A percentile compares a stretch with the other conserved stretches of the same genome.
These are phyloP conservation scores for Lycium barbarum DNA, from an alignment of 257 asterid genomes.

Conservation along the genomic window DNA sequence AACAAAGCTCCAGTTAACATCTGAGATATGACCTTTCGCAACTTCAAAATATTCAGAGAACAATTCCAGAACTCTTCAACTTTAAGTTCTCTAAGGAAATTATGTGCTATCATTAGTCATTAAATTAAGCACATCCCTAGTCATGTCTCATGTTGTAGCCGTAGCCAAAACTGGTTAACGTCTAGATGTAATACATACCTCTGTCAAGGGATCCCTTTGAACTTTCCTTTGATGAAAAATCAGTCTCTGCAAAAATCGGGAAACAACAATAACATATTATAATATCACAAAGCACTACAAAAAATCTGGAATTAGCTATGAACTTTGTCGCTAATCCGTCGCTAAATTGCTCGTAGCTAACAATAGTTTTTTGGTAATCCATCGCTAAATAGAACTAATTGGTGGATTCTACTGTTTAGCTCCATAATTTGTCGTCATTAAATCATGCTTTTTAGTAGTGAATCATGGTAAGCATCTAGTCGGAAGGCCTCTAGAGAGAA, in stretches of 20 bases:
- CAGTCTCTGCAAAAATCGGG: constrained; percentile 45
- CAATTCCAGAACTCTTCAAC: not conserved
- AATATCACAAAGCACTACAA: too few relatives aligned
- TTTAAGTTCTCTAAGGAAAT: not conserved
- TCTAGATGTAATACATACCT: constrained; percentile 46
- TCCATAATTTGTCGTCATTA: too few relatives aligned
- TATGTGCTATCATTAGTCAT: not conserved
- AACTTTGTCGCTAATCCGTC: too few relatives aligned
- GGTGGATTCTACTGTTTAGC: too few relatives aligned
- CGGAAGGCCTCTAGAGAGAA: not conserved
- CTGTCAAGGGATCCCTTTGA: constrained; percentile 74
- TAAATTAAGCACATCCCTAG: not conserved
- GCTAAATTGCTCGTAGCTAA: too few relatives aligned
- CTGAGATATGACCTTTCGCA: not conserved
- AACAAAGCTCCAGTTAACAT: not conserved
- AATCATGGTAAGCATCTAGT: too few relatives aligned
- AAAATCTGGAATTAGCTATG: too few relatives aligned
- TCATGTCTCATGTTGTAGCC: constrained; percentile 15
- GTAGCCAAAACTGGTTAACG: not conserved
- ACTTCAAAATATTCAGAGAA: not conserved
- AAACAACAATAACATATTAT: not conserved
- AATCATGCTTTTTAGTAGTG: too few relatives aligned
- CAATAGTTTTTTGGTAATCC: too few relatives aligned
- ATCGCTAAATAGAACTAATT: too few relatives aligned
- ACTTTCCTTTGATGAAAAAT: constrained; percentile 45